Conservation (phyloP, 495 filamentous ascomycete species). For the Evansstolkia leycettana region DNA sequence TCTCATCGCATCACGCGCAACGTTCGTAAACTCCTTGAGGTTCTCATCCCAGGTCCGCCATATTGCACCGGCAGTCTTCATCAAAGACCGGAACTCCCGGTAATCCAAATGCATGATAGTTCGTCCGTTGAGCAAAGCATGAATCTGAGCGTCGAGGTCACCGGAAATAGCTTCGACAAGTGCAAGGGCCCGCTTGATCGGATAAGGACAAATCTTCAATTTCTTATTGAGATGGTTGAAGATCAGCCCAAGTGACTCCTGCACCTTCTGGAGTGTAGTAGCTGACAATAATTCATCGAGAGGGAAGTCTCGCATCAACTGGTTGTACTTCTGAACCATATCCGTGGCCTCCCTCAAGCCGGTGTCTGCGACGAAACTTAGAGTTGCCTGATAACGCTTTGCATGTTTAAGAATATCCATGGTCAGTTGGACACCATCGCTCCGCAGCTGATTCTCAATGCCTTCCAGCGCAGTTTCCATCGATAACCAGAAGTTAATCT, state of each 20-base stretch:
- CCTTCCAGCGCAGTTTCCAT: conserved; percentile 86
- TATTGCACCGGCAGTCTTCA: conserved; percentile 71
- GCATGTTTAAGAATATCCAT: conserved; percentile 89
- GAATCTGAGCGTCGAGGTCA: conserved; percentile 77
- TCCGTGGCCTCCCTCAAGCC: conserved; percentile 91
- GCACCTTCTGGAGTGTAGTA: conserved; percentile 77
- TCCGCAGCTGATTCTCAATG: conserved; percentile 75
- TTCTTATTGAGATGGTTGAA: conserved; percentile 96
- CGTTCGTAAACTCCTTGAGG: conserved; percentile 93
- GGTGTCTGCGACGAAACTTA: conserved; percentile 91
- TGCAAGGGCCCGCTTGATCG: conserved; percentile 78
- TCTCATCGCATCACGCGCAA: conserved; percentile 84
- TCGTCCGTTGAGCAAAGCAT: conserved; percentile 71
- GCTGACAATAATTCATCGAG: conserved; percentile 89
- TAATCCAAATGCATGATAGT: conserved; percentile 87
- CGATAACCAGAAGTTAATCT: conserved; percentile 96
- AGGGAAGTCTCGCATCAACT: conserved; percentile 95
- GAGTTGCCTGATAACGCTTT: conserved; percentile 90
- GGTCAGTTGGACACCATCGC: conserved; percentile 82
- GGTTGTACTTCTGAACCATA: conserved; percentile 94
- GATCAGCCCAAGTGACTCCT: conserved; percentile 75
- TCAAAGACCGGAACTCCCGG: conserved; percentile 72
- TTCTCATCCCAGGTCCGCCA: conserved; percentile 92
- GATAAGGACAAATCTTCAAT: conserved; percentile 86
- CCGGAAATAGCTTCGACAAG: conserved; percentile 97